phyloP scores from a whole-genome alignment of 2,329 filamentous ascomycete genomes.

The Penicillium expansum region DNA sequence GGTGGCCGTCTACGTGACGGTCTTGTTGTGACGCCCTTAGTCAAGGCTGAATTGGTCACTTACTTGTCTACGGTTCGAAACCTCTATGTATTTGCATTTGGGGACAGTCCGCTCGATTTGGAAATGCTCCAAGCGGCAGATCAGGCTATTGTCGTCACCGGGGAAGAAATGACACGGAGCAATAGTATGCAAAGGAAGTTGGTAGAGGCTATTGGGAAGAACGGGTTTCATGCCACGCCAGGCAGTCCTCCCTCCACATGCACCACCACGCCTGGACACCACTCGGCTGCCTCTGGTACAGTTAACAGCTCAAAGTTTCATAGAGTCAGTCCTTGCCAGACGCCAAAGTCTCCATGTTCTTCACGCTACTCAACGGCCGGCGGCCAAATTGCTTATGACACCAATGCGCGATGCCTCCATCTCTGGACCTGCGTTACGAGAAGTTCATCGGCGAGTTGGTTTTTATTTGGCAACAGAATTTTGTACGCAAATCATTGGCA shows the following conservation, averaged over 20 bases:
- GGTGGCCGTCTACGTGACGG: conserved; percentile 49
- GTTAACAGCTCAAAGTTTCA: conserved; percentile 32
- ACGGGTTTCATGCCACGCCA: conserved; percentile 48
- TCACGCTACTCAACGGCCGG: conserved; percentile 47
- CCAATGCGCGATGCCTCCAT: conserved; percentile 52
- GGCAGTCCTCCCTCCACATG: conserved; percentile 44
- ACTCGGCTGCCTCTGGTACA: conserved; percentile 44
- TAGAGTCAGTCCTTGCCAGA: conserved; percentile 23
- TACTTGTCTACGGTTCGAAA: conserved; percentile 37
- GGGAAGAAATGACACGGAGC: conserved; percentile 48
- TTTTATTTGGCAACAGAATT: conserved; percentile 54
- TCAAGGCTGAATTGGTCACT: conserved; percentile 52
- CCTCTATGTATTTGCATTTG: conserved; percentile 55
- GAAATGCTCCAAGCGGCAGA: conserved; percentile 56
- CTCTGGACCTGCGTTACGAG: conserved; percentile 47
- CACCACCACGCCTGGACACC: conserved; percentile 44
- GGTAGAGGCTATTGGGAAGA: conserved; percentile 40
- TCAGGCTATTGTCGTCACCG: conserved; percentile 56
- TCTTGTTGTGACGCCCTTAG: conserved; percentile 50
- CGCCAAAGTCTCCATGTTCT: conserved; percentile 29
- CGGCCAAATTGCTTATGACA: conserved; percentile 53
- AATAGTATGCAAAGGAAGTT: conserved; percentile 53
- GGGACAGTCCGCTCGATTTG: conserved; percentile 60
- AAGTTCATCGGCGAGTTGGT: conserved; percentile 52
- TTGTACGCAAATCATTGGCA: conserved; percentile 46